phyloP scores from a whole-genome alignment of 805 yeast genomes.

The Candida pini region DNA sequence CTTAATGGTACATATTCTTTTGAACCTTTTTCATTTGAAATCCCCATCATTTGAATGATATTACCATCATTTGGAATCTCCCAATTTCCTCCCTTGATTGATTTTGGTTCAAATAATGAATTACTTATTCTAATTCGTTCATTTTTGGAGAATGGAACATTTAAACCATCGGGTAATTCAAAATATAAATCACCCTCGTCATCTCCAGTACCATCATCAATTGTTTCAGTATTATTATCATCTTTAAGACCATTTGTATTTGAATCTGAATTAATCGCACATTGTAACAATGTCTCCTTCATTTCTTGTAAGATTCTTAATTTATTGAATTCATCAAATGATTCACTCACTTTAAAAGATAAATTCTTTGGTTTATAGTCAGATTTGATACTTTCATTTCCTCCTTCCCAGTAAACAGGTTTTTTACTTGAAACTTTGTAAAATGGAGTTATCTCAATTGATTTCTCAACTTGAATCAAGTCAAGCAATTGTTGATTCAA shows the following conservation, averaged over 20 bases:
- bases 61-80: slow-evolving; percentile 48
- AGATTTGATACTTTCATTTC: slow-evolving; percentile 15
- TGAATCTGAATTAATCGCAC: slow-evolving; percentile 28
- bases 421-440: slow-evolving; percentile 47
- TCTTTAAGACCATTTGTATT: slow-evolving; percentile 13
- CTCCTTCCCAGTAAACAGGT: slow-evolving; percentile 26
- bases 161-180: slow-evolving; percentile 76
- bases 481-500: slow-evolving; percentile 49
- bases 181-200: slow-evolving; percentile 40
- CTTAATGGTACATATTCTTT: slow-evolving; percentile 74
- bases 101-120: slow-evolving; percentile 61
- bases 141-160: slow-evolving; percentile 45
- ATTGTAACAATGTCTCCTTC: slow-evolving; percentile 63
- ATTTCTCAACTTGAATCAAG: slow-evolving; percentile 29
- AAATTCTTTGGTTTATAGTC: slow-evolving; percentile 24
- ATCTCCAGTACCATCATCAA: slow-evolving; percentile 6
- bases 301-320: slow-evolving; percentile 60
- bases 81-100: slow-evolving; percentile 28
- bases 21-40: slow-evolving; percentile 27
- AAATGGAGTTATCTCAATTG: slow-evolving; percentile 35
- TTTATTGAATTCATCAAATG: slow-evolving; percentile 53
- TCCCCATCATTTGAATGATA: slow-evolving; percentile 28
- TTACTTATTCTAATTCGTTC: slow-evolving; percentile 66
- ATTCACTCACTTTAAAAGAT: slow-evolving; percentile 35
- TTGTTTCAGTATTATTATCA: slow-evolving; percentile 24